Base-by-base conservation (phyloP, 179 eudicot genomes). In the Silene coronaria region DNA sequence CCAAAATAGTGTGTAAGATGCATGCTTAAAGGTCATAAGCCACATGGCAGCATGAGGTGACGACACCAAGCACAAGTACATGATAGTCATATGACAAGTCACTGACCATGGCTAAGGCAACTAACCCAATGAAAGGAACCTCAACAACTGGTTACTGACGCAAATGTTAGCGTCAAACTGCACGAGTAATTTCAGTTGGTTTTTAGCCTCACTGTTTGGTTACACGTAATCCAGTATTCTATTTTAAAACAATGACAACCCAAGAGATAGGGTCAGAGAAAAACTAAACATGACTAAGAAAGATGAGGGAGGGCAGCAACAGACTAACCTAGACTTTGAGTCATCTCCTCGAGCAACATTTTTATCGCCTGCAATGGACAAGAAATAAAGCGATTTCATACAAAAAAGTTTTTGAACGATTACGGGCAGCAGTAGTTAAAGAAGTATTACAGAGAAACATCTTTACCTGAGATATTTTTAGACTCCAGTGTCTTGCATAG, bases 401-500 rank as follows among this genome's bases (percentile, higher is more conserved):
- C n/a, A 28, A 28, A 53, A 78, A 26, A 45, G 28, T 34, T 58
- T 5, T 45, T 5, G 38, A 38, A 71, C 8, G 28, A 27, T 13
- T 53, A 66, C n/a, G 13, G 24, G 22, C 32, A 32, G n/a, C 32
- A 16, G 14, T 17, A 34, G 42, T 48, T 9, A 71, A 21, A 71
- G n/a, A 38, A 17, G n/a, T 16, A 16, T 28, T 3, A 11, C 13
- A 11, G n/a, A 58, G 36, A 4, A 19, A 75, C 68, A 57, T 75
- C n/a, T 73, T 23, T 84, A 93, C 97, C 96, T 81, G 87, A 70
- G 32, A 42, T 59, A 67, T 80, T 80, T 48, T 75, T 73, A 10
- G 79, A 78, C 77, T 84, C 91, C 82, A 91, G 80, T 42, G 76
- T 81, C 71, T 85, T 87, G 69, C 88, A 85, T 58, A 90, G 75